A percentile compares a stretch with the other conserved stretches of the same genome.
Conservation (phyloP, 1,139 yeast species). For the Zygosaccharomyces pseudobailii region DNA sequence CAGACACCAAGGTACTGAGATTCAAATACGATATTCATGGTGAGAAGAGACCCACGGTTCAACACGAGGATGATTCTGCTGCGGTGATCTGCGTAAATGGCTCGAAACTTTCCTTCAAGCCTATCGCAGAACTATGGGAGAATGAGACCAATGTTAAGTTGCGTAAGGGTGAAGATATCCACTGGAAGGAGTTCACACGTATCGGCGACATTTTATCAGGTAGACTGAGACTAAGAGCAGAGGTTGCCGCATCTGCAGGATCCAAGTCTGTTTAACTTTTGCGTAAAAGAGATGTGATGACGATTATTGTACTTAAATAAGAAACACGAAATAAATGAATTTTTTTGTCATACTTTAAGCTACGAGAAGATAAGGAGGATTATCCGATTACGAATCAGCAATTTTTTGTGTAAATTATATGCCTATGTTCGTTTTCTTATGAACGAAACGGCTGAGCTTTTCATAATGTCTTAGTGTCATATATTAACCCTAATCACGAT, state of each 20-base stretch:
- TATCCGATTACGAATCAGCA: too few relatives aligned
- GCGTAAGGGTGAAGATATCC: conserved; percentile 64
- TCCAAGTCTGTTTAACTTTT: conserved; percentile 6
- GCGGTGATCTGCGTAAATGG: conserved; percentile 71
- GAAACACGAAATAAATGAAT: background rate
- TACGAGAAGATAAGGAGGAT: background rate
- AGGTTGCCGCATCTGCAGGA: conserved; percentile 26
- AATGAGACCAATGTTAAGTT: conserved; percentile 54
- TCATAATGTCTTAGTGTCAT: too few relatives aligned
- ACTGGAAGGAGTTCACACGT: conserved; percentile 59
- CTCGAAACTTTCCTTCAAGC: conserved; percentile 52
- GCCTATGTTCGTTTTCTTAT: too few relatives aligned
- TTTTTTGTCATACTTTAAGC: background rate
- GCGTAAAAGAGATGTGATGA: conserved; percentile 11
- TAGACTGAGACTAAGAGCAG: conserved; percentile 46
- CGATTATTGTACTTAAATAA: conserved; percentile 4
- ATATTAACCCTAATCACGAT: too few relatives aligned
- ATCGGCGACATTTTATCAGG: conserved; percentile 71
- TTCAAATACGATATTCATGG: conserved; percentile 40
- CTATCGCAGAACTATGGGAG: conserved; percentile 50
- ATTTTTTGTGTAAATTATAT: too few relatives aligned
- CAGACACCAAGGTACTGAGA: conserved; percentile 37
- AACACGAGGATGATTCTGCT: conserved; percentile 43
- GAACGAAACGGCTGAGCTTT: too few relatives aligned
- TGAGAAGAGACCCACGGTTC: conserved; percentile 38